phyloP scores from a whole-genome alignment of 2,329 filamentous ascomycete species.

The Sphaceloma murrayae region DNA sequence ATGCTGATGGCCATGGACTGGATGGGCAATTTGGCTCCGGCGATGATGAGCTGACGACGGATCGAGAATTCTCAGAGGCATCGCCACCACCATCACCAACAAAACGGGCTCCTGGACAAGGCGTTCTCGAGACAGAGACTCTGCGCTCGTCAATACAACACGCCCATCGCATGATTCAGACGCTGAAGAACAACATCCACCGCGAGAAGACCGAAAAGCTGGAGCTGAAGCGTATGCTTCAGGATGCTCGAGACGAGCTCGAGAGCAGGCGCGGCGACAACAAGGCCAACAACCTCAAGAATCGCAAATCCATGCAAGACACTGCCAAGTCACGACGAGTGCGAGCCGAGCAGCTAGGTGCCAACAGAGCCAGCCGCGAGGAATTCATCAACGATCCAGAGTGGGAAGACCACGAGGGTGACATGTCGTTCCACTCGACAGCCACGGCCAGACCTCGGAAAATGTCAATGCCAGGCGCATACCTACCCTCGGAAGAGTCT shows the following conservation, averaged over 20 bases:
- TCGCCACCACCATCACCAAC: constrained; percentile 84
- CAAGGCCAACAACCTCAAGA: constrained; percentile 43
- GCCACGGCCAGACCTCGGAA: constrained; percentile 2
- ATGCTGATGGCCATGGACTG: constrained; percentile 22
- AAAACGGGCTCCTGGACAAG: constrained; percentile 84
- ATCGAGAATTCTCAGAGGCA: constrained; percentile 63
- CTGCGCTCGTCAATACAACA: constrained; percentile 89
- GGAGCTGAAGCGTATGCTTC: constrained; percentile 86
- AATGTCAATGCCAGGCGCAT: constrained; percentile 14
- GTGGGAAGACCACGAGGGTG: constrained; percentile 74
- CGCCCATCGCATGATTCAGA: constrained; percentile 93
- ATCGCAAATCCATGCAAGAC: constrained; percentile 49
- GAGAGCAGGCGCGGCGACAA: constrained; percentile 53
- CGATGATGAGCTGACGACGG: constrained; percentile 48
- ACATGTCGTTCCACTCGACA: constrained; percentile 46
- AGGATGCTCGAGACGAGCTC: constrained; percentile 88
- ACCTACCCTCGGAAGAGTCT: constrained; percentile 39
- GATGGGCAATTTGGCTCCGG: constrained; percentile 46
- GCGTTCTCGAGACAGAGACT: constrained; percentile 89
- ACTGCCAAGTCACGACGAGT: constrained; percentile 68
- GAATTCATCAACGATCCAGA: constrained; percentile 74
- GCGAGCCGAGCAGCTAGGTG: constrained; percentile 64
- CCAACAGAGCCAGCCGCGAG: constrained; percentile 60
- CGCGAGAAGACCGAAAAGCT: constrained; percentile 98
- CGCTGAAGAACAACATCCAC: constrained; percentile 86